Evolutionary conservation across 805 yeast species (phyloP).

Genomic region (Metschnikowia noctiluminum): DNA sequence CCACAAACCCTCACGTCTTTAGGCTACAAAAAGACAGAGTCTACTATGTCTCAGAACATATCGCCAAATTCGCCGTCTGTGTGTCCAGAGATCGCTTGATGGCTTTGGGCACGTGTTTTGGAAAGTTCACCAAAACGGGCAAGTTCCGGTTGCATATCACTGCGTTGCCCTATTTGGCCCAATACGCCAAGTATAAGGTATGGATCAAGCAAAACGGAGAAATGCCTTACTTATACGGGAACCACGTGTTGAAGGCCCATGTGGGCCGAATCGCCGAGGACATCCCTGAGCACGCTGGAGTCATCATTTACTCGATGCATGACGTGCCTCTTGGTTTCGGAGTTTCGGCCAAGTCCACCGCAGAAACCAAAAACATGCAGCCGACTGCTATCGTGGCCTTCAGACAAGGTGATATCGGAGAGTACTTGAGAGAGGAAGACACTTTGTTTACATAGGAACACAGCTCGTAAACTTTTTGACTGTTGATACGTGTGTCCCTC

Average conservation of each 20-base stretch:
- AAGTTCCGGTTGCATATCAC: constrained; percentile 94
- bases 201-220: constrained; percentile 98
- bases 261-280: constrained; percentile 96
- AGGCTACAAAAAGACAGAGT: constrained; percentile 95
- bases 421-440: constrained; percentile 96
- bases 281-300: constrained; percentile 97
- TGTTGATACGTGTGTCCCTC: too few relatives aligned
- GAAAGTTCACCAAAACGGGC: constrained; percentile 96
- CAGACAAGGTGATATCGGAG: constrained; percentile 97
- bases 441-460: constrained; percentile 68
- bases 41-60: constrained; percentile 80
- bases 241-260: constrained; percentile 94
- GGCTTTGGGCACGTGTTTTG: constrained; percentile 92
- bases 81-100: constrained; percentile 85
- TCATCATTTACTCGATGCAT: constrained; percentile 83
- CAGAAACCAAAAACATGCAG: constrained; percentile 80
- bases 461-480: too few relatives aligned
- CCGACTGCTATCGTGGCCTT: constrained; percentile 95
- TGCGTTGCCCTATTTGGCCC: constrained; percentile 76
- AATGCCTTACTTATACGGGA: constrained; percentile 97
- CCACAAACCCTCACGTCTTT: constrained; percentile 88
- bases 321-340: constrained; percentile 96
- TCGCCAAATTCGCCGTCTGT: constrained; percentile 85
- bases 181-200: constrained; percentile 86
- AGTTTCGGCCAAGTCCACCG: constrained; percentile 86